Evolutionary conservation across 2,329 filamentous ascomycete genomes (phyloP).

Genomic region (Paecilomyces fulvus): DNA sequence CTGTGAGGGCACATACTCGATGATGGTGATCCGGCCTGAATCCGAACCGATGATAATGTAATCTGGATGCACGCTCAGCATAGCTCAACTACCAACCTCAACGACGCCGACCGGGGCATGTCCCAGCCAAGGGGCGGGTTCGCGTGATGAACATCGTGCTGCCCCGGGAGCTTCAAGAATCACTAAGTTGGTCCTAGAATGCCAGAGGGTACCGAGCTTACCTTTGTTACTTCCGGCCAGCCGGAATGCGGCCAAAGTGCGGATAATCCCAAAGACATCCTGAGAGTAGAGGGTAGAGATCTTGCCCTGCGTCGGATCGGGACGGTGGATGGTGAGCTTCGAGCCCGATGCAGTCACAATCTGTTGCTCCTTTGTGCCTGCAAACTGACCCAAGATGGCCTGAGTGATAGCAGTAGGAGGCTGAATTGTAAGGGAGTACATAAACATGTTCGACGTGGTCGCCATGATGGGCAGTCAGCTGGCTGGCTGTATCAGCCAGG

Average conservation of each 20-base stretch:
- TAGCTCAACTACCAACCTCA: constrained; percentile 24
- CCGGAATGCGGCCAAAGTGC: constrained; percentile 78
- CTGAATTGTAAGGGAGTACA: constrained; percentile 95
- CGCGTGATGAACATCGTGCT: constrained; percentile 36
- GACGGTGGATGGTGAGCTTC: constrained; percentile 76
- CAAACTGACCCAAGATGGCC: constrained; percentile 89
- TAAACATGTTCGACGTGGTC: constrained; percentile 96
- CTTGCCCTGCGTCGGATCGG: constrained; percentile 77
- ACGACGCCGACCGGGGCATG: constrained; percentile 26
- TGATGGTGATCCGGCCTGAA: constrained; percentile 86
- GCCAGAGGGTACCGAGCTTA: constrained; percentile 43
- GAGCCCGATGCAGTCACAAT: constrained; percentile 92
- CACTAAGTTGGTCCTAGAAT: constrained; percentile 56
- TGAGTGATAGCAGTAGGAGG: constrained; percentile 81
- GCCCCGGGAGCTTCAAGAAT: constrained; percentile 55
- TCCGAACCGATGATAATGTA: constrained; percentile 93
- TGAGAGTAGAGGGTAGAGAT: constrained; percentile 80
- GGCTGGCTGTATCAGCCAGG: constrained; percentile 5
- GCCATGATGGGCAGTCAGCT: constrained; percentile 58
- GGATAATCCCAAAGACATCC: constrained; percentile 92
- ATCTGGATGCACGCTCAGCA: constrained; percentile 55
- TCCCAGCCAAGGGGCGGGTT: constrained; percentile 22
- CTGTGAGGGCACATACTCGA: constrained; percentile 80
- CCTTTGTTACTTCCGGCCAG: constrained; percentile 93
- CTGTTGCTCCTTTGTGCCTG: constrained; percentile 93